phyloP scores from a whole-genome alignment of 352 stramenopile species.

The Pythium phragmiticola region DNA sequence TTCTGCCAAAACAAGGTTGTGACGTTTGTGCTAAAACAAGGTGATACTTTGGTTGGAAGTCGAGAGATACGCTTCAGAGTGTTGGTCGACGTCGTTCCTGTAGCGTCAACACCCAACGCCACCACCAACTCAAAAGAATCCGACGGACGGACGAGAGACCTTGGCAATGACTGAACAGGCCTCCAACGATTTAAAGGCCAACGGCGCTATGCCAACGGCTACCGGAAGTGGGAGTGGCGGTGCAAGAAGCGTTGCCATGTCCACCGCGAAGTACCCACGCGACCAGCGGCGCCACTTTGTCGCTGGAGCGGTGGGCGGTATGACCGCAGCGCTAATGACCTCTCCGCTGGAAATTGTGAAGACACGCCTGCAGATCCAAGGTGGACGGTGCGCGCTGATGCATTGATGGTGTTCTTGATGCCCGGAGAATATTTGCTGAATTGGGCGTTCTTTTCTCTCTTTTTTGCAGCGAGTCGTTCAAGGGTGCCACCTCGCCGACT shows the following conservation, averaged over 20 bases:
- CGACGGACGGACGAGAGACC: neutral
- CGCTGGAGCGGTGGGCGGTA: constrained; percentile 74
- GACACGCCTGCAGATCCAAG: constrained; percentile 80
- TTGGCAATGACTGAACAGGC: neutral
- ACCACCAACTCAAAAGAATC: constrained; percentile 8
- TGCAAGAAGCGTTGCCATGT: constrained; percentile 20
- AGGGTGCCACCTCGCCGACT: constrained; percentile 49
- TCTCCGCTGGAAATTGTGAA: constrained; percentile 85
- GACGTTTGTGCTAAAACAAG: constrained; percentile 17
- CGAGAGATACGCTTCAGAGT: constrained; percentile 22
- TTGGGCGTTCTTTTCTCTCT: neutral
- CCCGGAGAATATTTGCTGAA: neutral
- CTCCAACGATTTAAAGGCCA: neutral
- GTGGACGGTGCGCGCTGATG: constrained; percentile 42
- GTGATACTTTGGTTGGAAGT: constrained; percentile 30
- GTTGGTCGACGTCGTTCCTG: constrained; percentile 14
- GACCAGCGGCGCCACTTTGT: constrained; percentile 60
- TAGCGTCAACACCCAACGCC: constrained; percentile 14
- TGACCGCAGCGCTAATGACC: constrained; percentile 80
- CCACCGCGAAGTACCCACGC: constrained; percentile 22
- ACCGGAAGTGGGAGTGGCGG: neutral
- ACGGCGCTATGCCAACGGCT: neutral
- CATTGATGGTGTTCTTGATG: neutral
- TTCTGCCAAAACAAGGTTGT: too few species aligned
- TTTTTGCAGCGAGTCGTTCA: constrained; percentile 22